Conservation (phyloP, 2,329 filamentous ascomycete genomes). For the Phaeomoniella chlamydospora region DNA sequence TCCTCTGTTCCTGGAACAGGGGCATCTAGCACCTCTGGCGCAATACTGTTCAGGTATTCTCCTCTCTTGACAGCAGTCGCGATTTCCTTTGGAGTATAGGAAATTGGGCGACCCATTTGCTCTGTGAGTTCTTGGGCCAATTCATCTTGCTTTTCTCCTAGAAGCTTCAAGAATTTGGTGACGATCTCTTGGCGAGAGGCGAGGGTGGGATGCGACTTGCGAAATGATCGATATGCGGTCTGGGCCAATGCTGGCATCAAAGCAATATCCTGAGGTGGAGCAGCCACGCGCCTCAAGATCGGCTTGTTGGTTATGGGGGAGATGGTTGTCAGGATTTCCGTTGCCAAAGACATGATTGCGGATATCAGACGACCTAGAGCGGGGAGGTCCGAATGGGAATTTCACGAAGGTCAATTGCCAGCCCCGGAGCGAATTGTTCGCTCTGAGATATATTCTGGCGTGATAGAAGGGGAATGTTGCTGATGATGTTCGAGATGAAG, state of each 20-base stretch:
- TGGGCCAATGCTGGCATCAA: slow-evolving; percentile 57
- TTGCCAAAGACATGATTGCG: slow-evolving; percentile 22
- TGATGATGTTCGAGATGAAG: too few species aligned
- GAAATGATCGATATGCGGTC: slow-evolving; percentile 62
- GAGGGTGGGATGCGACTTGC: slow-evolving; percentile 62
- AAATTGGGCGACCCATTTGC: slow-evolving; percentile 90
- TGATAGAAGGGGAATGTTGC: too few species aligned
- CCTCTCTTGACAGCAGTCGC: slow-evolving; percentile 71
- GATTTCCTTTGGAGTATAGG: slow-evolving; percentile 72
- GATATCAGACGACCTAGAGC: too few species aligned
- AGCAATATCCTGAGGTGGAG: slow-evolving; percentile 55
- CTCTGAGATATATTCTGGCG: too few species aligned
- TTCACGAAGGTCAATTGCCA: too few species aligned
- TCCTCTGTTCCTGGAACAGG: slow-evolving; percentile 74
- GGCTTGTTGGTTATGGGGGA: slow-evolving; percentile 80
- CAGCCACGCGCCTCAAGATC: slow-evolving; percentile 64
- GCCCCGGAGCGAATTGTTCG: too few species aligned
- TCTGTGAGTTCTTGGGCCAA: slow-evolving; percentile 74
- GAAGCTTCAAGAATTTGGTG: slow-evolving; percentile 58
- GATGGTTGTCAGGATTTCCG: slow-evolving; percentile 58
- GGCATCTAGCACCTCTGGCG: slow-evolving; percentile 54
- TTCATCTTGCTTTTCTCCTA: slow-evolving; percentile 60
- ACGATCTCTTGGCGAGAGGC: slow-evolving; percentile 67
- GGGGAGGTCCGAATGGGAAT: too few species aligned
- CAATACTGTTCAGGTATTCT: slow-evolving; percentile 75